Evolutionary conservation across 2,329 filamentous ascomycete genomes (phyloP).

Genomic region (Chaetomiaceae sp.): DNA sequence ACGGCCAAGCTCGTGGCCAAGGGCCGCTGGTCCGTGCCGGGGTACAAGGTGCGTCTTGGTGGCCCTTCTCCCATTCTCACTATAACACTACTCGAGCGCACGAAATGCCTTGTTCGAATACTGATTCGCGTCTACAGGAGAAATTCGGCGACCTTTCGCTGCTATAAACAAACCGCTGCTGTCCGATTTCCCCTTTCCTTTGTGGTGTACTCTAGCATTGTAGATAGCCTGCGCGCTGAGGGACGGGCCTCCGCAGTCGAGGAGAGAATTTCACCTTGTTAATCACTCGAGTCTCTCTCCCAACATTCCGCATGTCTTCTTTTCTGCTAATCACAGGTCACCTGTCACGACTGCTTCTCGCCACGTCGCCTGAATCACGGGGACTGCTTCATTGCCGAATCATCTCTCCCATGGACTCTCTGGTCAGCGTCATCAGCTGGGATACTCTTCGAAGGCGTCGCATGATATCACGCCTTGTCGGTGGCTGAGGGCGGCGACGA

Average conservation of each 20-base stretch:
- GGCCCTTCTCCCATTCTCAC: neutral
- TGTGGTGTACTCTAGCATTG: conserved; percentile 64
- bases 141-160: conserved; percentile 97
- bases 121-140: conserved; percentile 65
- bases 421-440: too few species aligned
- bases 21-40: conserved; percentile 96
- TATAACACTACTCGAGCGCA: too few species aligned
- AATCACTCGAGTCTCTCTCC: conserved; percentile 1
- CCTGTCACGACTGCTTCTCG: too few species aligned
- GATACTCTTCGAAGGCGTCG: too few species aligned
- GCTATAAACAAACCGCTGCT: conserved; percentile 56
- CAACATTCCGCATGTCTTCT: neutral
- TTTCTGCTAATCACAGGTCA: neutral
- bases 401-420: neutral
- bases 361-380: too few species aligned
- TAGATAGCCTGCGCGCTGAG: conserved; percentile 45
- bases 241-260: conserved; percentile 9
- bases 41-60: conserved; percentile 86
- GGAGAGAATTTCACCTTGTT: conserved; percentile 16
- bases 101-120: conserved; percentile 11
- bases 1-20: conserved; percentile 90
- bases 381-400: neutral
- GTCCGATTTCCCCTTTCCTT: conserved; percentile 40
- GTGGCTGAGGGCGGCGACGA: too few species aligned
- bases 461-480: too few species aligned